Conservation (phyloP, 148 eudicot genomes). For the Silene uniflora region DNA sequence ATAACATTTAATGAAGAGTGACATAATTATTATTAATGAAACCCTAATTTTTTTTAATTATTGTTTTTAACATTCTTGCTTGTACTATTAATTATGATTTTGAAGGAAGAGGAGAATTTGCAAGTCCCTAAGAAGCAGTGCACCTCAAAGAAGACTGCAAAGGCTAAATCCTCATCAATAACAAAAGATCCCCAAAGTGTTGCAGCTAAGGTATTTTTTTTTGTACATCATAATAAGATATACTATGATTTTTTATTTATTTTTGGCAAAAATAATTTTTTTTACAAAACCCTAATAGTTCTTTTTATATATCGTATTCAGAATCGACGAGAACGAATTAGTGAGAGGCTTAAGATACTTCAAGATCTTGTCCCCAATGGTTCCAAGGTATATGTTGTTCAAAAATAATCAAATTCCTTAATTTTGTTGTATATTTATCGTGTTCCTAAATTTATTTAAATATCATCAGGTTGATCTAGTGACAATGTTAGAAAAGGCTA, state of each 20-base stretch:
- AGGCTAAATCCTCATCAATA: conserved; percentile 44
- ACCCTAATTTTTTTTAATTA: conserved; percentile 9
- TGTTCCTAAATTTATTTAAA: not conserved
- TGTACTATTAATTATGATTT: not conserved
- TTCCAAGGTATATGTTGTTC: conserved; percentile 50
- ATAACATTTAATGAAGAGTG: conserved; percentile 7
- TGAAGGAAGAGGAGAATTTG: conserved; percentile 54
- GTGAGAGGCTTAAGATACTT: conserved; percentile 80
- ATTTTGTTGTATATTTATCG: not conserved
- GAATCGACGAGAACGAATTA: conserved; percentile 94
- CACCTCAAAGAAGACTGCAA: conserved; percentile 49
- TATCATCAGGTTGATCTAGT: conserved; percentile 83
- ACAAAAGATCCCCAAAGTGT: conserved; percentile 88
- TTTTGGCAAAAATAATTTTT: not conserved
- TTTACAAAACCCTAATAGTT: not conserved
- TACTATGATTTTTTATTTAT: not conserved
- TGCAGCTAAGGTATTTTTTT: conserved; percentile 77
- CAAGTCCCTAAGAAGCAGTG: conserved; percentile 80
- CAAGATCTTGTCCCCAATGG: conserved; percentile 99
- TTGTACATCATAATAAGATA: not conserved
- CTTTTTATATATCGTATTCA: conserved; percentile 19
- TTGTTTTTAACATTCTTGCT: not conserved
- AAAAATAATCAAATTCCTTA: not conserved
- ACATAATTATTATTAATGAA: conserved; percentile 2
- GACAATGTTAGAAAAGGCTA: conserved; percentile 95